Base-by-base conservation (phyloP, 1,139 yeast species). In the Candida buenavistaensis region DNA sequence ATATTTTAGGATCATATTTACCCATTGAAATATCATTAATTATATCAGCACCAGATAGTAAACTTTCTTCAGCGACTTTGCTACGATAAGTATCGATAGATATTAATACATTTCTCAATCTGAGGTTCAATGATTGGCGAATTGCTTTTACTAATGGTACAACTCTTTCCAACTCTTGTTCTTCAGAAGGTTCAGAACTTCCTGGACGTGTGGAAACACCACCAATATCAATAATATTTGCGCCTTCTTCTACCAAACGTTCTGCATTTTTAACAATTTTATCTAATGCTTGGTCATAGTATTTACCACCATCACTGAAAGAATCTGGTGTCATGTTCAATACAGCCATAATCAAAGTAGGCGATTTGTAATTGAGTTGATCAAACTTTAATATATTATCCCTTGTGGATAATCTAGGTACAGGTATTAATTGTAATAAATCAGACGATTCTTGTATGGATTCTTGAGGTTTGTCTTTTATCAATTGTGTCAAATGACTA, bases 151-250 rank as follows among this genome's bases (percentile, higher is more conserved):
- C 71, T 0, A 85, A 75, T 0, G 95, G 94, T 2, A 87, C 55
- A 1, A 89, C 84, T 27, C 97, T 64, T 1, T 48, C 47, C 23
- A 83, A 46, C 51, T 84, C 94, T 44, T 80, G 89, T 29, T 67
- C 72, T 14, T 63, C 68, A 3, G 74, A 51, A 0, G 84, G 82
- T 37, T 77, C 86, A 1, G 49, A 50, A 2, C 94, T 76, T 2
- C 88, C 86, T 0, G 97, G 97, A 36, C 94, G 71, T 0, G 97
- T 90, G 0, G 96, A 86, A 40, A 88, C 88, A 1, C 97, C 97
- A 6, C 97, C 98, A 39, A 92, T 75, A 53, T 90, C 98, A 23
- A 92, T 68, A 25, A 94, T 85, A 19, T 70, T 69, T 8, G 79
- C 77, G 0, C 90, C 94, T 14, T 74, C 67, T 0, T 49, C 47